Conservation (phyloP, 495 filamentous ascomycete genomes). For the Talaromyces trachyspermus region DNA sequence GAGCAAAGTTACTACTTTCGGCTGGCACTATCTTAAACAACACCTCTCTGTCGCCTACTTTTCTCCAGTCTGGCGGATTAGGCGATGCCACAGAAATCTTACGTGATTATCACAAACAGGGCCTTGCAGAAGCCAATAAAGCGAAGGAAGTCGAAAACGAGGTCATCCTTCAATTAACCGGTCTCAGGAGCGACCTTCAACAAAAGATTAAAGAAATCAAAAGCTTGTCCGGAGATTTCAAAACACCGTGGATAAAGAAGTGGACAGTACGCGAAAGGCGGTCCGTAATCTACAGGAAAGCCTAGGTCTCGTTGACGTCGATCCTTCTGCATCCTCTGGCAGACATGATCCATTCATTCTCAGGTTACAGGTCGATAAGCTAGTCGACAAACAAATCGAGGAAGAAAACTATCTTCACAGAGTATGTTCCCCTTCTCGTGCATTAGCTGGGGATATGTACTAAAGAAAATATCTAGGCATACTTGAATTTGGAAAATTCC, state of each 20-base stretch:
- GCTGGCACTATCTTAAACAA: conserved; percentile 79
- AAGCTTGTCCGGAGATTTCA: conserved; percentile 84
- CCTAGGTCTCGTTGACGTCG: conserved; percentile 67
- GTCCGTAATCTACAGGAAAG: conserved; percentile 74
- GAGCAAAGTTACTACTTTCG: conserved; percentile 74
- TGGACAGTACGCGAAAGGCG: conserved; percentile 50
- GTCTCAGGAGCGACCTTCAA: conserved; percentile 76
- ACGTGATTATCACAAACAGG: conserved; percentile 71
- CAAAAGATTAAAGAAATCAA: conserved; percentile 99
- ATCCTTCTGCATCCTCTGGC: conserved; percentile 65
- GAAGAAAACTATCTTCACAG: conserved; percentile 96
- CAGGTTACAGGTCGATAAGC: conserved; percentile 73
- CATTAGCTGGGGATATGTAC: conserved; percentile 1
- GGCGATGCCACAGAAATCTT: conserved; percentile 79
- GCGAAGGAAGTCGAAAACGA: conserved; percentile 84
- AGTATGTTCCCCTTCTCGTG: conserved; percentile 40
- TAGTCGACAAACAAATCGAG: conserved; percentile 86
- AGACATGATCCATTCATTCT: conserved; percentile 90
- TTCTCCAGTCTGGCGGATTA: conserved; percentile 72
- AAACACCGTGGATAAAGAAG: conserved; percentile 62
- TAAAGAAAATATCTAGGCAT: conserved; percentile 56
- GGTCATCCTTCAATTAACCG: conserved; percentile 79
- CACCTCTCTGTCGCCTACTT: conserved; percentile 59
- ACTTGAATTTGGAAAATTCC: conserved; percentile 88
- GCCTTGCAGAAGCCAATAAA: conserved; percentile 78